Evolutionary conservation across 164 flowering plant genomes (phyloP).

Genomic region (Euptelea pleiosperma): DNA sequence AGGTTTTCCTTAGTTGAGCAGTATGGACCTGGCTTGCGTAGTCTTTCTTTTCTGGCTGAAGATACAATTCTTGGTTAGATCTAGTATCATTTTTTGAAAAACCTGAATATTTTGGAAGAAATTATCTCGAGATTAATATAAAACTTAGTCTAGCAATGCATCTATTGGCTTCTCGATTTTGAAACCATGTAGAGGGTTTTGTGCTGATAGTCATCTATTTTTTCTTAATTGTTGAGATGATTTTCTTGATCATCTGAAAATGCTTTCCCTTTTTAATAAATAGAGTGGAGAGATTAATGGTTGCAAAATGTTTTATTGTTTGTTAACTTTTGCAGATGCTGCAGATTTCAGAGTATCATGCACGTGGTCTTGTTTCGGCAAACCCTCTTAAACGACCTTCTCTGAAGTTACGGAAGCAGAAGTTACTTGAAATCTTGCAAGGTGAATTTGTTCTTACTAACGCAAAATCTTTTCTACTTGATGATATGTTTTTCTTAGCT

Average conservation of each 20-base stretch:
- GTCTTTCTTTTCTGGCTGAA: background rate
- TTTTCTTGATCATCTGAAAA: too few relatives aligned
- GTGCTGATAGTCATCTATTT: background rate
- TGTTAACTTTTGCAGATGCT: slow-evolving; percentile 51
- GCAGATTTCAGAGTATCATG: slow-evolving; percentile 72
- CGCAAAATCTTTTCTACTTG: background rate
- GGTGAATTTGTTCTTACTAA: slow-evolving; percentile 35
- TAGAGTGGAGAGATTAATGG: background rate
- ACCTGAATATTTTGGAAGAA: slow-evolving; percentile 3
- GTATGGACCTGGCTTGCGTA: background rate
- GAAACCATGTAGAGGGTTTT: background rate
- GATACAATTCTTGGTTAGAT: background rate
- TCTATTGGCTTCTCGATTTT: background rate
- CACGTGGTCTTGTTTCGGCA: slow-evolving; percentile 39
- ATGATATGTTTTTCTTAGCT: too few relatives aligned
- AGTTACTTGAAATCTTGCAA: slow-evolving; percentile 66
- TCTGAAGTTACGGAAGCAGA: slow-evolving; percentile 62
- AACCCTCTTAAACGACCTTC: slow-evolving; percentile 62
- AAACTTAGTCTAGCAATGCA: background rate
- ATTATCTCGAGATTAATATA: background rate
- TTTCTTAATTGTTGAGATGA: too few relatives aligned
- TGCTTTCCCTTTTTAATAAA: too few relatives aligned
- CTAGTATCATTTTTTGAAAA: background rate
- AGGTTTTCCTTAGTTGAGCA: background rate
- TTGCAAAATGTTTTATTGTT: background rate